phyloP scores from a whole-genome alignment of 352 stramenopile species.

The Pythium vanterpoolii region DNA sequence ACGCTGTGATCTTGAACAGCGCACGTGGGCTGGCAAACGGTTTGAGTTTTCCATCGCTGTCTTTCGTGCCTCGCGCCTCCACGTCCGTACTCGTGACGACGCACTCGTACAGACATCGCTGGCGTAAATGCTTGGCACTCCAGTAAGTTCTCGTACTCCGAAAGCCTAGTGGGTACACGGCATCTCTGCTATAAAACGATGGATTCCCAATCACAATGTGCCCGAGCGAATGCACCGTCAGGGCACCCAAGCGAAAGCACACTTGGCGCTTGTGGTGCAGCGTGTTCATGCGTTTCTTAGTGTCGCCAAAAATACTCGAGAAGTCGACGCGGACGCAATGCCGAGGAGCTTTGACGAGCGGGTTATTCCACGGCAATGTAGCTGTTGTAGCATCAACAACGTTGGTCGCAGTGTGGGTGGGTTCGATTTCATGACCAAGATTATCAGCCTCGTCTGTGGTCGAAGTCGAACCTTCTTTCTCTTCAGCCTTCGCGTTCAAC shows the following conservation, averaged over 20 bases:
- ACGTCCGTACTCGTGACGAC: conserved; percentile 80
- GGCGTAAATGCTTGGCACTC: conserved; percentile 56
- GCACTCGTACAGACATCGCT: conserved; percentile 89
- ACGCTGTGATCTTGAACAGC: conserved; percentile 78
- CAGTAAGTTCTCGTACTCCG: conserved; percentile 92
- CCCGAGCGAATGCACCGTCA: conserved; percentile 80
- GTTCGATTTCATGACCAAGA: not conserved
- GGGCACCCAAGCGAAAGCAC: conserved; percentile 69
- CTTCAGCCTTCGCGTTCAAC: not conserved
- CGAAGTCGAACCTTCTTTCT: not conserved
- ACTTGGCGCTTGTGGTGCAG: conserved; percentile 43
- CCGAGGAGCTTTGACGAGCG: conserved; percentile 19
- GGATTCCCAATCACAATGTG: conserved; percentile 74
- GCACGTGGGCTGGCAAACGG: conserved; percentile 22
- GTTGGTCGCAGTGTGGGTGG: conserved; percentile 2
- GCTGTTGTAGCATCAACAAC: not conserved
- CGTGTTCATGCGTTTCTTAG: conserved; percentile 63
- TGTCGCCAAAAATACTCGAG: conserved; percentile 28
- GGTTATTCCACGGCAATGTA: conserved; percentile 4
- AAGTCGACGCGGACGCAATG: conserved; percentile 24
- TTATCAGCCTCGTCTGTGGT: not conserved
- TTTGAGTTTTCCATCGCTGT: conserved; percentile 19
- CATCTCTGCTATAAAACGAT: conserved; percentile 84
- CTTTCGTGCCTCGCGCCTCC: conserved; percentile 42
- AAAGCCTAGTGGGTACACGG: conserved; percentile 89